Evolutionary conservation across 2,329 filamentous ascomycete species (phyloP).

Genomic region (Cyphellophora europaea): DNA sequence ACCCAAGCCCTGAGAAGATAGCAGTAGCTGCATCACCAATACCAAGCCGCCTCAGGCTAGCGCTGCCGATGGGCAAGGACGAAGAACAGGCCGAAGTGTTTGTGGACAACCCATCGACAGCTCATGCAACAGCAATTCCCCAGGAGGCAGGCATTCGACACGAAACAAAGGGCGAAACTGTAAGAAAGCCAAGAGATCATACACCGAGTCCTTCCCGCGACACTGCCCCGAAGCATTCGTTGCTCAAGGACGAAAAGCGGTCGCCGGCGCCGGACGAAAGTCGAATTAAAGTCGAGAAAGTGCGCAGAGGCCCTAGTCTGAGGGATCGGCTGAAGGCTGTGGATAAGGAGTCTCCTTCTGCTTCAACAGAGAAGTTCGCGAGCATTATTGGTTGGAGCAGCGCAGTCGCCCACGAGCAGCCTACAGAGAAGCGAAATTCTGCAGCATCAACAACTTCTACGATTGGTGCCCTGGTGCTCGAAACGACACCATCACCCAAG

Average conservation of each 20-base stretch:
- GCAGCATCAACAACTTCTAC: slow-evolving; percentile 44
- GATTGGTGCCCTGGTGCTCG: slow-evolving; percentile 46
- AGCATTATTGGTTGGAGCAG: slow-evolving; percentile 41
- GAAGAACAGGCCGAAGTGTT: neutral
- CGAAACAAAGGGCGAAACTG: neutral
- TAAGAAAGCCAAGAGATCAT: neutral
- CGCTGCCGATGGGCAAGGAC: neutral
- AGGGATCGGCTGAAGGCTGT: slow-evolving; percentile 24
- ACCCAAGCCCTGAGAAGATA: neutral
- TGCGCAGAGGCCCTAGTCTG: slow-evolving; percentile 20
- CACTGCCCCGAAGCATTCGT: slow-evolving; percentile 1
- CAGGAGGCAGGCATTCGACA: neutral
- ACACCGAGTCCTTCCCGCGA: slow-evolving; percentile 8
- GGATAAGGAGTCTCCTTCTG: slow-evolving; percentile 19
- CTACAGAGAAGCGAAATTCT: slow-evolving; percentile 31
- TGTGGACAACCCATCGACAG: neutral
- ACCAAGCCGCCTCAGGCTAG: neutral
- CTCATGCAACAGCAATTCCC: no score
- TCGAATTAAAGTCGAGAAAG: slow-evolving; percentile 4
- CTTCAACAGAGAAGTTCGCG: slow-evolving; percentile 39
- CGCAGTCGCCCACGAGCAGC: slow-evolving; percentile 8
- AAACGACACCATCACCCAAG: slow-evolving; percentile 32
- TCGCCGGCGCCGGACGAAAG: slow-evolving; percentile 1
- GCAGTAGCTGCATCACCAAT: neutral
- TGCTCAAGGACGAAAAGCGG: no score